phyloP scores from a whole-genome alignment of 2,329 filamentous ascomycete genomes.

The Uncinocarpus reesii region DNA sequence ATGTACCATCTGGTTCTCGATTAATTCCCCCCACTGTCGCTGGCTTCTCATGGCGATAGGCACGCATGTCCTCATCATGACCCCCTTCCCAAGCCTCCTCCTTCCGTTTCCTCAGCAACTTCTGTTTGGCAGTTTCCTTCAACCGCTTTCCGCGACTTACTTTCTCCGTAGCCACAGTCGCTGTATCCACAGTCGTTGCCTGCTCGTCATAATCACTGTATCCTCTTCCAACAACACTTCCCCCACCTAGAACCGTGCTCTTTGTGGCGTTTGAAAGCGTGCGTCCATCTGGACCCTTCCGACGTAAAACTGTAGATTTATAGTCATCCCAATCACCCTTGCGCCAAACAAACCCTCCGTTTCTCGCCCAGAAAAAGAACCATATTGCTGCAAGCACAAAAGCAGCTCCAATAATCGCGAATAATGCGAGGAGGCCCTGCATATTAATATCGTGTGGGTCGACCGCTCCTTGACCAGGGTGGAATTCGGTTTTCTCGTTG shows the following conservation, averaged over 20 bases:
- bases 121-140: conserved; percentile 37
- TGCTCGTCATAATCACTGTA: conserved; percentile 56
- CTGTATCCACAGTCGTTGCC: conserved; percentile 36
- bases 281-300: conserved; percentile 80
- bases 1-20: conserved; percentile 66
- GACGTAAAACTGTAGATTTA: conserved; percentile 83
- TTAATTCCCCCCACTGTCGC: conserved; percentile 86
- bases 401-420: conserved; percentile 67
- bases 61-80: conserved; percentile 59
- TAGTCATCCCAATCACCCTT: conserved; percentile 95
- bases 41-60: conserved; percentile 76
- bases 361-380: conserved; percentile 99
- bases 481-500: conserved; percentile 18
- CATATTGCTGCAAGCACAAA: conserved; percentile 72
- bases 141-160: conserved; percentile 16
- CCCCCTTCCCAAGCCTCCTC: conserved; percentile 46
- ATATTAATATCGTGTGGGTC: conserved; percentile 38
- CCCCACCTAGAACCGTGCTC: conserved; percentile 75
- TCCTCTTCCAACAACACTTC: conserved; percentile 53
- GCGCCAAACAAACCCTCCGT: conserved; percentile 82
- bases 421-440: conserved; percentile 67
- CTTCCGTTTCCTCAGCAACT: conserved; percentile 27
- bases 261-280: conserved; percentile 72
- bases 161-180: conserved; percentile 40
- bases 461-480: conserved; percentile 31